Evolutionary conservation across 352 stramenopile species (phyloP).

Genomic region (Pythium brachiatum): DNA sequence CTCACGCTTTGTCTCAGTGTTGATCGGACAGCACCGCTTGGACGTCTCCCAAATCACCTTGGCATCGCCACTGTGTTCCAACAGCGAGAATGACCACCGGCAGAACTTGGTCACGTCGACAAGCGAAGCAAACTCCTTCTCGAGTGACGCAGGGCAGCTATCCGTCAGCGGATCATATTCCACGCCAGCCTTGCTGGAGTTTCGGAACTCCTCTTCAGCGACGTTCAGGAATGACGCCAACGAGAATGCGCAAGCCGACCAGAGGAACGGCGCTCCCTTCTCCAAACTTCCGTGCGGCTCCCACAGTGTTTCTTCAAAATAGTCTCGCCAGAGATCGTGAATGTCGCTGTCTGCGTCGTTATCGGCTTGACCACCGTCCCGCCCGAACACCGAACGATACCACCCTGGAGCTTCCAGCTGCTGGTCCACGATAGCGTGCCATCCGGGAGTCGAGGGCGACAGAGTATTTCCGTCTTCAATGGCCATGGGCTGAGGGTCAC

Average conservation of each 20-base stretch:
- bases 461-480: slow-evolving; percentile 2
- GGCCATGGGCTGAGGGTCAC: background rate
- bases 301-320: slow-evolving; percentile 87
- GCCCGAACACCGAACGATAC: slow-evolving; percentile 68
- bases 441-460: slow-evolving; percentile 25
- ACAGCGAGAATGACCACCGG: slow-evolving; percentile 82
- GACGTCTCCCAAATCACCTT: slow-evolving; percentile 89
- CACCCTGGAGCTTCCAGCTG: slow-evolving; percentile 64
- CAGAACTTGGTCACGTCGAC: slow-evolving; percentile 81
- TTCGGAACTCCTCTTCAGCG: slow-evolving; percentile 55
- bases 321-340: slow-evolving; percentile 82
- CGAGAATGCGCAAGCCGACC: slow-evolving; percentile 81
- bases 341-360: slow-evolving; percentile 37
- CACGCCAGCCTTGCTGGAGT: slow-evolving; percentile 2
- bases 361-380: slow-evolving; percentile 50
- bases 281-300: slow-evolving; percentile 84
- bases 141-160: slow-evolving; percentile 54
- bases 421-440: slow-evolving; percentile 59
- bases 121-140: slow-evolving; percentile 83
- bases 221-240: slow-evolving; percentile 74
- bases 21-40: slow-evolving; percentile 82
- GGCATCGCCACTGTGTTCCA: slow-evolving; percentile 80
- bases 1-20: slow-evolving; percentile 82
- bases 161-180: slow-evolving; percentile 60
- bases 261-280: slow-evolving; percentile 82